Base-by-base conservation (phyloP, 2,329 filamentous ascomycete genomes). In the Phialophora tarda region DNA sequence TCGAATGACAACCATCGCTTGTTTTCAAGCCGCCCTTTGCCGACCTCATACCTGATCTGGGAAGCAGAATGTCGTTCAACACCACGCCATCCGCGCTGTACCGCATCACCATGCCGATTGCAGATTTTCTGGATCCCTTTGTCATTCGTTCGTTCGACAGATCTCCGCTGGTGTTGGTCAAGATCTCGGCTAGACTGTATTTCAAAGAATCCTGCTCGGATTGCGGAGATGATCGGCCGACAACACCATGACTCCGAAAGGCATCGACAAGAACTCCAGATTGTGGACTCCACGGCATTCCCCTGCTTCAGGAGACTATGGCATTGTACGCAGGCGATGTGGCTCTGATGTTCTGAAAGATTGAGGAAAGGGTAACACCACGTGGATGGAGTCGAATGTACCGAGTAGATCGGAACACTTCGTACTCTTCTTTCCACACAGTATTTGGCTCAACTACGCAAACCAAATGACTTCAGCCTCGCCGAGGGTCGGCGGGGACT, bases 1-100 rank as follows among this genome's bases (percentile, higher is more conserved):
- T 63, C 32, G 23, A 63, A 66, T 63, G 64, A 59, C 64, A 24
- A n/a, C 55, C 21, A 59, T 41, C 28, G 17, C n/a, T n/a, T 32
- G 21, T 47, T 51, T 54, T 56, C 54, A 44, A 24, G 21, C 48
- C 44, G n/a, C 44, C 26, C 59, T 50, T 47, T 54, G 32, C 32
- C n/a, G n/a, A 55, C 32, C 24, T 54, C 38, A 41, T 41, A 10
- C 26, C 50, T 50, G 28, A 48, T 41, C 11, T 8, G 7, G 58
- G 17, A 23, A 23, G 30, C n/a, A 21, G 34, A 24, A 26, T 8
- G n/a, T 6, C 50, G 48, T n/a, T 24, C 12, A 32, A 4, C 14
- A 50, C 41, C 41, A 34, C 54, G 28, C 59, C 47, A 58, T 63
- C 30, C 38, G 14, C 30, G 30, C 14, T 32, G 21, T 50, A 51